Conservation (phyloP, 208 protist species). For the Entamoeba invadens region DNA sequence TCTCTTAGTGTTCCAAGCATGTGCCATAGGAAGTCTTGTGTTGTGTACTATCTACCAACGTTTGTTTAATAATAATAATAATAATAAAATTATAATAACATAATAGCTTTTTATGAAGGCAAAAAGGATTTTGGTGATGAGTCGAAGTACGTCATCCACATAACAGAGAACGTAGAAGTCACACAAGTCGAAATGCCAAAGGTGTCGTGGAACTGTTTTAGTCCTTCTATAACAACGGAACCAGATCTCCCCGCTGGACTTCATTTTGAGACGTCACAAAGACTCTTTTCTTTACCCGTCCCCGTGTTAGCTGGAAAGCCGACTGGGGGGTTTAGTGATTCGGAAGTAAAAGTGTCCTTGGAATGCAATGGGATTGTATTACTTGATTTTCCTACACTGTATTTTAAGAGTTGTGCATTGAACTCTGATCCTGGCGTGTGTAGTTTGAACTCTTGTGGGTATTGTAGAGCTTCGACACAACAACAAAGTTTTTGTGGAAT, state of each 20-base stretch:
- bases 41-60: background rate
- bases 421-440: background rate
- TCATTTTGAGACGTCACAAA: background rate
- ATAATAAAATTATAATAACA: too few species aligned
- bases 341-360: background rate
- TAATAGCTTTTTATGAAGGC: background rate
- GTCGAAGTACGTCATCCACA: background rate
- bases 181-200: background rate
- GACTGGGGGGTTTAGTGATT: background rate
- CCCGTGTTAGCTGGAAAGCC: background rate
- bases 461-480: background rate
- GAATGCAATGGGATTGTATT: background rate
- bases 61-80: too few species aligned
- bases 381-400: background rate
- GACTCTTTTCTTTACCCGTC: background rate
- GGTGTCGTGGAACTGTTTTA: background rate
- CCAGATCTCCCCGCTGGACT: background rate
- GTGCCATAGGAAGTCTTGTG: background rate
- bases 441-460: background rate
- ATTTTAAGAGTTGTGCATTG: background rate
- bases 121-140: background rate
- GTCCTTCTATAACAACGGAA: background rate
- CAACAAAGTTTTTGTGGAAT: background rate
- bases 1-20: background rate
- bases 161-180: background rate